phyloP scores from a whole-genome alignment of 164 flowering plant genomes.

The Stephania yunnanensis region DNA sequence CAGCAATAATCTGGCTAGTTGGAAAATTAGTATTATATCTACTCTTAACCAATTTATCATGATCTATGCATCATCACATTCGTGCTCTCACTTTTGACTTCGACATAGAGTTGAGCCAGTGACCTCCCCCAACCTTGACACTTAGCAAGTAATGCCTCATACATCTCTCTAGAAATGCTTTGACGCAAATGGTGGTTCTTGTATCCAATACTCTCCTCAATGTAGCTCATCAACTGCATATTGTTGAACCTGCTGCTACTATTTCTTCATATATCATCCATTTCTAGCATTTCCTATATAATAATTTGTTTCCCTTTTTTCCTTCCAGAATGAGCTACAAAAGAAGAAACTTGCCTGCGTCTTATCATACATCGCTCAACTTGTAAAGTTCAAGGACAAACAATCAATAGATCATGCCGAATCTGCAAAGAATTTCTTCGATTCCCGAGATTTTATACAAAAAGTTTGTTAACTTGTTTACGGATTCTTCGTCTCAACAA shows the following conservation, averaged over 20 bases:
- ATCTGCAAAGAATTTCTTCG: slow-evolving; percentile 44
- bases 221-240: not conserved
- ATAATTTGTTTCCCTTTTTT: not conserved
- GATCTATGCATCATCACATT: not conserved
- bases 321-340: slow-evolving; percentile 51
- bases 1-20: not conserved
- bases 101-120: not conserved
- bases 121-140: not conserved
- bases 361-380: slow-evolving; percentile 64
- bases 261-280: not conserved
- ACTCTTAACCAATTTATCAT: not conserved
- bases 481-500: slow-evolving; percentile 6
- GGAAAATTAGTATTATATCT: not conserved
- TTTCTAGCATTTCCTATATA: not conserved
- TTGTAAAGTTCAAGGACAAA: slow-evolving; percentile 65
- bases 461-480: slow-evolving; percentile 48
- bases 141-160: too few species aligned
- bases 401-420: slow-evolving; percentile 31
- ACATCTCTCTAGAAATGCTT: not conserved
- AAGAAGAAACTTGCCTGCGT: slow-evolving; percentile 48
- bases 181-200: not conserved
- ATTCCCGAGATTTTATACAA: slow-evolving; percentile 48
- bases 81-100: not conserved
- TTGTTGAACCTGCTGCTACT: not conserved
- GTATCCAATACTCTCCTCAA: not conserved